These are phyloP conservation scores for Rhizopus stolonifer DNA, from an alignment of 371 early-diverging fungal genomes.

Conservation along the genomic window DNA sequence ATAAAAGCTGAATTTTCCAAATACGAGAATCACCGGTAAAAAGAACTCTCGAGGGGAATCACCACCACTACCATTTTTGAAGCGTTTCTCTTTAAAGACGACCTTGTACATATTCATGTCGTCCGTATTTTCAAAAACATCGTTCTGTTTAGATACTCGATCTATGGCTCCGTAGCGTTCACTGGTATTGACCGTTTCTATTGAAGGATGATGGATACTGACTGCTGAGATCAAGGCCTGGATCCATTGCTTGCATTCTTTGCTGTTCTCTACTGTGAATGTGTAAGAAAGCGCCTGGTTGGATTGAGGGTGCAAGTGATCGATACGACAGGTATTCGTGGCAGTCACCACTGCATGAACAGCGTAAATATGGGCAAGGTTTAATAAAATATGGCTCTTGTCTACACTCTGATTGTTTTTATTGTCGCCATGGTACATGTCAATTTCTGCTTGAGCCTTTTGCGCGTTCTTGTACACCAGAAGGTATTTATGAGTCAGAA, in stretches of 20 bases:
- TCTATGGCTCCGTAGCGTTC: constrained; percentile 29
- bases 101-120: constrained; percentile 37
- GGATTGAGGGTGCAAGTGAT: constrained; percentile 32
- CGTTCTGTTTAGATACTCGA: constrained; percentile 36
- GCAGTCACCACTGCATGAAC: constrained; percentile 22
- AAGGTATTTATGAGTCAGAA: constrained; percentile 34
- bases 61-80: constrained; percentile 8
- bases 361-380: constrained; percentile 27
- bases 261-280: constrained; percentile 16
- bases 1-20: constrained; percentile 46
- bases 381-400: constrained; percentile 26
- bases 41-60: constrained; percentile 30
- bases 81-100: constrained; percentile 34
- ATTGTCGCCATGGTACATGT: constrained; percentile 14
- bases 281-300: constrained; percentile 17
- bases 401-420: constrained; percentile 4
- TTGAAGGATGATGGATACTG: constrained; percentile 19
- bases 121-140: constrained; percentile 20
- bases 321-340: constrained; percentile 27
- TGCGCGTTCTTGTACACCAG: constrained; percentile 34
- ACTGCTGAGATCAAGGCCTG: constrained; percentile 24
- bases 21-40: constrained; percentile 30
- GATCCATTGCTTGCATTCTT: constrained; percentile 34
- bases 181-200: constrained; percentile 13
- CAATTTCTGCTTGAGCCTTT: constrained; percentile 30